A percentile compares a stretch with the other conserved stretches of the same genome.
These are phyloP conservation scores for Termitomyces sp. DNA, from an alignment of 768 basidiomycete genomes.

Conservation along the genomic window DNA sequence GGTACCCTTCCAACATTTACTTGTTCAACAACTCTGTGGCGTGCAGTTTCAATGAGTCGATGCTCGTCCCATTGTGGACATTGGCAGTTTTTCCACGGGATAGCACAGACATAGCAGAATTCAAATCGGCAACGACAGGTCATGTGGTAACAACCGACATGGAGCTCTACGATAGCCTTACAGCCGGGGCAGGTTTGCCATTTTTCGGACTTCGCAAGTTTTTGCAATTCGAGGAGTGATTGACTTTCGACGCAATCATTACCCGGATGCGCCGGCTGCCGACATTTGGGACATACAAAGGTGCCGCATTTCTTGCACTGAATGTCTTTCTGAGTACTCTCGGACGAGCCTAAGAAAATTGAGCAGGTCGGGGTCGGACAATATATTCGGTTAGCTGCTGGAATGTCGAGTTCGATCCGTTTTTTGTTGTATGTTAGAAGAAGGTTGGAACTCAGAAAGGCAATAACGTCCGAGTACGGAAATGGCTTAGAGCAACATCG, in stretches of 20 bases:
- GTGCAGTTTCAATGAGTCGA: constrained; percentile 30
- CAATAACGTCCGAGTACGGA: constrained; percentile 17
- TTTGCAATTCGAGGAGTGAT: constrained; percentile 37
- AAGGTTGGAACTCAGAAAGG: constrained; percentile 2
- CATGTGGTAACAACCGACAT: constrained; percentile 62
- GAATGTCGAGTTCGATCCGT: constrained; percentile 13
- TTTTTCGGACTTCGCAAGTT: constrained; percentile 38
- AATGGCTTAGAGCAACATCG: constrained; percentile 33
- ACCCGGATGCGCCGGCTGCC: constrained; percentile 37
- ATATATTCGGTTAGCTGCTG: constrained; percentile 11
- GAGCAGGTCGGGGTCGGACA: constrained; percentile 38
- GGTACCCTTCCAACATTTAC: constrained; percentile 21
- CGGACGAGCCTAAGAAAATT: constrained; percentile 34
- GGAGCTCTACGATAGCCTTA: constrained; percentile 50
- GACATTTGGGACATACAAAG: constrained; percentile 47
- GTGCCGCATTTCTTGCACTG: constrained; percentile 38
- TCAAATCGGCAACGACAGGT: constrained; percentile 54
- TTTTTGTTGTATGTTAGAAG: constrained; percentile 6
- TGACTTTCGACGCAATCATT: constrained; percentile 40
- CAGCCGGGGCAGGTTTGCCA: constrained; percentile 70
- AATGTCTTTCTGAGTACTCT: constrained; percentile 14
- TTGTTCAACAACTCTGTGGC: constrained; percentile 31
- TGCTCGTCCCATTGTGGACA: constrained; percentile 67
- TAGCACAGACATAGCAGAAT: constrained; percentile 67
- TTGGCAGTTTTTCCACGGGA: constrained; percentile 55